Evolutionary conservation across 805 yeast genomes (phyloP), one percentile per base, ranked within the genome.

Genomic region (Millerozyma miso): DNA sequence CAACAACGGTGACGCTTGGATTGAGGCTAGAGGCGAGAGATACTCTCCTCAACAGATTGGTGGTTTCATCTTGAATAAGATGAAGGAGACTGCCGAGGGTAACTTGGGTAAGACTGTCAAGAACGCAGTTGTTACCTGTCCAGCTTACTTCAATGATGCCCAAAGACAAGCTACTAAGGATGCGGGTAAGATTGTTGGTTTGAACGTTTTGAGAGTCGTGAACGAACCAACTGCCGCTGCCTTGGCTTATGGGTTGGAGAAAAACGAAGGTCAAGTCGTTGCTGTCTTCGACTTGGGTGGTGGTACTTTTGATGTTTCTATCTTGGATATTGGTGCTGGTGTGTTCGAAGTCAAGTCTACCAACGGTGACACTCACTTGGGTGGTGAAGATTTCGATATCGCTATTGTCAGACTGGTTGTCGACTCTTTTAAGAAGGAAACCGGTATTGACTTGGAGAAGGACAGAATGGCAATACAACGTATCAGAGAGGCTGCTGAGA

Each of bases 201-300:
- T 89, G 63, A 88, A 88, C 73, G 90, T 85, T 53, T 77, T 87
- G 62, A 81, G 95, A 72, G 95, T 85, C 51, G 93, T 85, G 52
- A 85, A 85, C 75, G 95, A 85, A 77, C 95, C 95, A 59, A 85
- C 93, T 51, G 93, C 93, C 50, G 93, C 97, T 51, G 96, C 97
- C 50, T 76, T 88, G 60, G 97, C 97, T 51, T 88, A 88, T 71
- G 97, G 97, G 74, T 76, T 88, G 60, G 96, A 88, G 74, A 80
- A 76, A 63, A 85, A 83, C 60, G 81, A 77, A 54, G 77, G 82
- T 61, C 83, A 82, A 72, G 85, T 85, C 49, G 95, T 89, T 58
- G 97, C 97, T 49, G 97, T 89, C 53, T 89, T 90, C 75, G 97
- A 89, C 74, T 79, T 89, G 63, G 97, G 97, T 82, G 97, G 97